Conservation (phyloP, 106 monocot species). For the Dioscorea zingiberensis region DNA sequence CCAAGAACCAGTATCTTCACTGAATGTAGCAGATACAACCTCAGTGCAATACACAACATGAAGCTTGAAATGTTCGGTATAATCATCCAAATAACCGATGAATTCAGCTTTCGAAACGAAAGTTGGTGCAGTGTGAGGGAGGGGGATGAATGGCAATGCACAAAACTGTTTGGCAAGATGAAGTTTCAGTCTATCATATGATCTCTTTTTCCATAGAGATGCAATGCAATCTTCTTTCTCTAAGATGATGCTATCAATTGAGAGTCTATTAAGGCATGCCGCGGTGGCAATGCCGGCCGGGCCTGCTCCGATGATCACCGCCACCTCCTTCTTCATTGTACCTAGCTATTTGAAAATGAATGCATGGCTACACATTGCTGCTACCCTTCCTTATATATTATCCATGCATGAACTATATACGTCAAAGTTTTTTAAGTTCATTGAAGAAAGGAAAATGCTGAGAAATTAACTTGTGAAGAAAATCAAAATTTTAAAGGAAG, state of each 20-base stretch:
- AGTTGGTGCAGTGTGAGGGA: neutral
- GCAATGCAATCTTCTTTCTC: conserved; percentile 13
- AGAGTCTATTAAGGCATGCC: conserved; percentile 11
- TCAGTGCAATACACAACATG: neutral
- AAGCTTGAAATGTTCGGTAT: conserved; percentile 6
- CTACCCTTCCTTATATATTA: too few relatives aligned
- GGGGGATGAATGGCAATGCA: conserved; percentile 14
- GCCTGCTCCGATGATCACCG: conserved; percentile 19
- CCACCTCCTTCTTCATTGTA: neutral
- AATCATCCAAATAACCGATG: conserved; percentile 15
- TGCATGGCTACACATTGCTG: too few relatives aligned
- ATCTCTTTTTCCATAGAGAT: conserved; percentile 14
- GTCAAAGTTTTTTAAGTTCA: too few relatives aligned
- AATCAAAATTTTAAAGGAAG: too few relatives aligned
- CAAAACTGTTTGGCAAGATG: conserved; percentile 24
- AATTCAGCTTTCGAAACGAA: conserved; percentile 10
- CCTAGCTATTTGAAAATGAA: too few relatives aligned
- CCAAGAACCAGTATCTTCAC: neutral
- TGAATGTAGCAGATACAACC: conserved; percentile 4
- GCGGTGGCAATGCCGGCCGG: conserved; percentile 15
- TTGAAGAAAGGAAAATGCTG: too few relatives aligned
- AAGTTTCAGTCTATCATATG: conserved; percentile 24
- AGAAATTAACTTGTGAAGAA: too few relatives aligned
- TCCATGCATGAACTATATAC: too few relatives aligned
- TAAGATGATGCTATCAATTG: conserved; percentile 8